Base-by-base conservation (phyloP, 495 filamentous ascomycete species). In the Hyaloscypha finlandica region DNA sequence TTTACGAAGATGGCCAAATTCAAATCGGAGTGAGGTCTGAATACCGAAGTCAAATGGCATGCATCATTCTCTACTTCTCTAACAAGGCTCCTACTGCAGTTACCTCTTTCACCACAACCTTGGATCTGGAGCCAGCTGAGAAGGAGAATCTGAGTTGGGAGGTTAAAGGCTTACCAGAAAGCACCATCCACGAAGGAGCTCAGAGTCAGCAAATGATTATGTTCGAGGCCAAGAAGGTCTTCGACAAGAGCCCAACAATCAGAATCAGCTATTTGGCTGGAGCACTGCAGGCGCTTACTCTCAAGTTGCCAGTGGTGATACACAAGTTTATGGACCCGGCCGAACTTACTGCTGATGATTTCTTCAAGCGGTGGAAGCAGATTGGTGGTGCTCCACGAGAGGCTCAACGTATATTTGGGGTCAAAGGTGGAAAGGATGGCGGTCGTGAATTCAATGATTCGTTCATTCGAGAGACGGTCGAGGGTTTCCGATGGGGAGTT, bases 341-440 rank as follows among this genome's bases (percentile, higher is more conserved):
- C 0, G 85, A 90, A 48, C 77, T 99, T 45, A 84, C 84, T 9
- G 87, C 88, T 0, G 95, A 97, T 58, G 95, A 98, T 67, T 99
- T 98, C 79, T 99, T 99, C 81, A 97, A 95, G 81, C 84, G 96
- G 25, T 99, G 96, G 96, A 92, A 95, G 77, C 96, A 99, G 77
- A 98, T 99, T 72, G 96, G 96, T 20, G 93, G 91, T 8, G 83
- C 83, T 2, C 91, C 93, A 6, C 83, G 96, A 12, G 96, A 99
- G 74, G 85, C 90, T 0, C 96, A 99, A 76, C 81, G 84, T 48
- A 90, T 97, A 8, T 96, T 98, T 76, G 89, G 89, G 0, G 76
- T 91, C 80, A n/a, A 78, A 66, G 71, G 70, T 42, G 67, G 81
- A 61, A 71, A 52, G 30, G 70, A 85, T 77, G 73, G 76, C 70